Conservation (phyloP, 108 stramenopile species). For the Pseudonitzschia multistriata region DNA sequence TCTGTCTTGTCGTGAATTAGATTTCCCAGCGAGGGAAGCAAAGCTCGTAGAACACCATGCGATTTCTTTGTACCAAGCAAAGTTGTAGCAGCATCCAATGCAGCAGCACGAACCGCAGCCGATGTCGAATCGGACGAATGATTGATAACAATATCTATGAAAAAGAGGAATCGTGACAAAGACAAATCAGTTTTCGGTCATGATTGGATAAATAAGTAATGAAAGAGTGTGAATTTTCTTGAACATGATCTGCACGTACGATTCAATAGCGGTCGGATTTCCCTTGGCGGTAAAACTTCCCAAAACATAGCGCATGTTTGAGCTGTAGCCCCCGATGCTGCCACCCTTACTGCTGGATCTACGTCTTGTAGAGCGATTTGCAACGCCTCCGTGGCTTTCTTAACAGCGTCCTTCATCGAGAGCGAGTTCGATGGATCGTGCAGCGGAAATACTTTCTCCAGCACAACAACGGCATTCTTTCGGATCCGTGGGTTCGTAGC, state of each 20-base stretch:
- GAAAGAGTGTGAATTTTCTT: neutral
- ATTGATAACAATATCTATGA: constrained; percentile 64
- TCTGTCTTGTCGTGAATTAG: constrained; percentile 91
- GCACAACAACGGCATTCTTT: constrained; percentile 64
- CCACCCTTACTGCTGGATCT: constrained; percentile 76
- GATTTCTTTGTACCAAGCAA: constrained; percentile 79
- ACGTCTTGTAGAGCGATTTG: constrained; percentile 69
- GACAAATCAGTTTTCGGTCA: neutral
- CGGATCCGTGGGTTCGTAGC: constrained; percentile 88
- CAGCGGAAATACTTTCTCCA: constrained; percentile 92
- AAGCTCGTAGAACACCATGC: constrained; percentile 80
- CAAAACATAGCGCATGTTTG: constrained; percentile 76
- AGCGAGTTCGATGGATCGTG: constrained; percentile 57
- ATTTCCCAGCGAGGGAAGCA: constrained; percentile 85
- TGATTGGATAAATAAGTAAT: neutral
- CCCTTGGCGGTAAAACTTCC: constrained; percentile 76
- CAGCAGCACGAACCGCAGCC: constrained; percentile 77
- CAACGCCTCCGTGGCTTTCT: constrained; percentile 70
- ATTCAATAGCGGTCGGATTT: constrained; percentile 82
- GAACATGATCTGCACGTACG: constrained; percentile 34
- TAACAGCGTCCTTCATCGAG: constrained; percentile 49
- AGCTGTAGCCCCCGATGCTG: constrained; percentile 76
- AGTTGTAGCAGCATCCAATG: constrained; percentile 64
- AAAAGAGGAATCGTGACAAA: neutral
- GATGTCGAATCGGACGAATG: constrained; percentile 87